phyloP scores from a whole-genome alignment of 2,329 filamentous ascomycete species.

The Zymoseptoria pseudotritici region DNA sequence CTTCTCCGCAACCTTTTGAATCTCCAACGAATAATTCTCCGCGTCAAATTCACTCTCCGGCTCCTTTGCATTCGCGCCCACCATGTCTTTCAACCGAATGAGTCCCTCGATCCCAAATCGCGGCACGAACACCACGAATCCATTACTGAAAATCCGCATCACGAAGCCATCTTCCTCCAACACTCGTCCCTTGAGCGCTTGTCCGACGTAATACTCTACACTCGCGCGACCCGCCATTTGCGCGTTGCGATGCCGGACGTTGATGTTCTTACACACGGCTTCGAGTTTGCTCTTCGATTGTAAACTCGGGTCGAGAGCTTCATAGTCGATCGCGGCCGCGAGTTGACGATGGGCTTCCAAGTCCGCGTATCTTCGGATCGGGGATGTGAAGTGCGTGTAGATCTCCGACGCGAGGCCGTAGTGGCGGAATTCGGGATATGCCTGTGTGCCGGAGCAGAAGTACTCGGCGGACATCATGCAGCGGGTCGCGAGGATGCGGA shows the following conservation, averaged over 20 bases:
- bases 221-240: conserved; percentile 90
- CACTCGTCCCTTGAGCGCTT: conserved; percentile 73
- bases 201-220: conserved; percentile 96
- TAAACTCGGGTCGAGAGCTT: conserved; percentile 71
- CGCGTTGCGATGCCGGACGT: conserved; percentile 91
- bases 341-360: conserved; percentile 89
- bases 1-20: conserved; percentile 42
- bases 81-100: conserved; percentile 77
- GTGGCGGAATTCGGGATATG: conserved; percentile 90
- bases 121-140: conserved; percentile 92
- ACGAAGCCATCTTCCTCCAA: conserved; percentile 87
- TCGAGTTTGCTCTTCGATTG: conserved; percentile 80
- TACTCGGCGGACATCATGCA: conserved; percentile 99
- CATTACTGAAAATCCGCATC: conserved; percentile 96
- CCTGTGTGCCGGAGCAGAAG: conserved; percentile 88
- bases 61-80: conserved; percentile 48
- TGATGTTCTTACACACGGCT: conserved; percentile 96
- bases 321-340: conserved; percentile 90
- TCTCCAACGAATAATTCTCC: conserved; percentile 70
- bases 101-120: conserved; percentile 91
- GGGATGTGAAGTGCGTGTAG: conserved; percentile 97
- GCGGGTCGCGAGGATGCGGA: conserved; percentile 92
- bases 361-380: conserved; percentile 96
- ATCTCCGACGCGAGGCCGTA: conserved; percentile 95
- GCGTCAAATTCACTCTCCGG: conserved; percentile 77